These are phyloP conservation scores for Coemansia guatemalensis DNA, from an alignment of 192 early-diverging fungal genomes.

Conservation along the genomic window DNA sequence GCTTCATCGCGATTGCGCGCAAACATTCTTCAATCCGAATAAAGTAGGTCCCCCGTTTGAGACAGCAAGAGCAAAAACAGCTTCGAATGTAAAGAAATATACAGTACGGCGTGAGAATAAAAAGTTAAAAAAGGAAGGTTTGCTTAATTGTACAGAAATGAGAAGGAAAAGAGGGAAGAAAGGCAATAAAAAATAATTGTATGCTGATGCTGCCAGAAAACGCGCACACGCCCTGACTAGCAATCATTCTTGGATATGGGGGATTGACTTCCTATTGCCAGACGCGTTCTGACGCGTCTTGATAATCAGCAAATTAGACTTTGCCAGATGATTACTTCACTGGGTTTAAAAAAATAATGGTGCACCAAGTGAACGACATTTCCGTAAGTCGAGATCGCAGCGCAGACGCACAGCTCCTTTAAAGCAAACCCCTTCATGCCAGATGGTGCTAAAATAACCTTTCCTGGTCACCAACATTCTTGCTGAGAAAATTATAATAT, in stretches of 20 bases:
- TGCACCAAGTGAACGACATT: no score
- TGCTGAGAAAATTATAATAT: background rate
- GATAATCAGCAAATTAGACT: background rate
- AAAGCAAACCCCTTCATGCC: no score
- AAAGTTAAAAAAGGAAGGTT: background rate
- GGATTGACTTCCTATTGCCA: no score
- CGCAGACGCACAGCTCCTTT: no score
- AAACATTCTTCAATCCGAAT: slow-evolving; percentile 15
- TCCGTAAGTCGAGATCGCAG: no score
- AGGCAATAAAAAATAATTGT: slow-evolving; percentile 2
- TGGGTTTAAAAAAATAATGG: no score
- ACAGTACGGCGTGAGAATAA: background rate
- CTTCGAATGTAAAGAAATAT: background rate
- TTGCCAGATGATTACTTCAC: background rate
- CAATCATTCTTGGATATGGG: no score
- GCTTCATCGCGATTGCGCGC: slow-evolving; percentile 18
- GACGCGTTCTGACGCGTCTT: no score
- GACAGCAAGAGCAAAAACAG: background rate
- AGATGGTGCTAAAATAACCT: no score
- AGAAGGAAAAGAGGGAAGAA: slow-evolving; percentile 1
- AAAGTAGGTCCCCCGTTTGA: background rate
- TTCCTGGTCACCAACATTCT: background rate
- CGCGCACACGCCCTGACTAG: no score
- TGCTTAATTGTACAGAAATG: background rate
- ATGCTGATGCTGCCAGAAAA: background rate